Base-by-base conservation (phyloP, 805 yeast species). In the Kluyveromyces aestuarii region DNA sequence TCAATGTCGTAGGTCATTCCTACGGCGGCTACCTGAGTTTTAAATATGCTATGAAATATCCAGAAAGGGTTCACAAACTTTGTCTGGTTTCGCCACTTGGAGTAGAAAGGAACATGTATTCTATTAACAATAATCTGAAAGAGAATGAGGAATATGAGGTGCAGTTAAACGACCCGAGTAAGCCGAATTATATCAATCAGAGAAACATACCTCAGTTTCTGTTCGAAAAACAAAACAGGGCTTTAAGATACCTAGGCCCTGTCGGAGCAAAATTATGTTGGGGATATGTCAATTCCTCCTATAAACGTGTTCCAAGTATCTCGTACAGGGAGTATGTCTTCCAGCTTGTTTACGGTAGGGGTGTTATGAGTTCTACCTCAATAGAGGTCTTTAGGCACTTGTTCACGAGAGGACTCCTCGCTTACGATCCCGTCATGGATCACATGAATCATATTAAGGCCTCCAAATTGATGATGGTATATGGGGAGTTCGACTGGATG, bases 401-500 rank as follows among this genome's bases (percentile, higher is more conserved):
- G 45, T 65, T 66, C 44, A 54, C 64, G 1, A 56, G 55, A 37
- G 51, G 56, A 10, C 45, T 81, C n/a, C 70, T 81, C 6, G 84
- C 85, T 19, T 76, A 76, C 50, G 76, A 76, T 61, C 93, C 95
- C 1, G 71, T 85, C 48, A 64, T 75, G 55, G 90, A 84, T 59
- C 75, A 81, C 50, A 63, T 81, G 37, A 56, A 61, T 8, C 54
- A 60, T 13, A 63, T 73, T 18, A 57, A 68, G 7, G 62, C 61
- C 2, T 55, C 61, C n/a, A 64, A 69, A 41, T 68, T 75, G 2
- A 61, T 79, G 55, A 50, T 69, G 35, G 41, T 71, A 45, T 86
- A 84, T 61, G 95, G 93, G 0, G 77, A 81, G 53, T 77, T 72
- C 53, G 95, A 86, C 59, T 85, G 86, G 73, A 85, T 84, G 93